These are phyloP conservation scores for Lomentospora prolificans DNA, from an alignment of 2,329 filamentous ascomycete genomes.

Conservation along the genomic window DNA sequence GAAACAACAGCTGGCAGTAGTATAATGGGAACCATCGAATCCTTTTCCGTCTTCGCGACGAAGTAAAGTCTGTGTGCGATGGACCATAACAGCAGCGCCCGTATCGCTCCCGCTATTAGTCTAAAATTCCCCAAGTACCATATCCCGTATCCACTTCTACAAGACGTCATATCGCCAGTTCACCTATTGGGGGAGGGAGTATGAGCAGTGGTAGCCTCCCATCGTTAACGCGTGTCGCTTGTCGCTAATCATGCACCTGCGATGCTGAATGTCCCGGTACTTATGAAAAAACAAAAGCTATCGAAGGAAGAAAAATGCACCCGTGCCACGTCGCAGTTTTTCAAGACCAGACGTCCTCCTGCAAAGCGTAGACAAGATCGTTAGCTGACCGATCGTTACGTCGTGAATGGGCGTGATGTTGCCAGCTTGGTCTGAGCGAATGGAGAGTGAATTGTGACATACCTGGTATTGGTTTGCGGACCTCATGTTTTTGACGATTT, in stretches of 20 bases:
- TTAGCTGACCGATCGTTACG: conserved; percentile 19
- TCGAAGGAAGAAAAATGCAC: no score
- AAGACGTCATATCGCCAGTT: background rate
- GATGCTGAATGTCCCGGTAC: conserved; percentile 14
- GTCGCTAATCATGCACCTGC: conserved; percentile 13
- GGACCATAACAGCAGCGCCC: background rate
- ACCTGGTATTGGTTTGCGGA: conserved; percentile 93
- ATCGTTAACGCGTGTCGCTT: background rate
- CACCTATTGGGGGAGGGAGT: background rate
- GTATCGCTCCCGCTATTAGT: background rate
- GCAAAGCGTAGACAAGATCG: conserved; percentile 11
- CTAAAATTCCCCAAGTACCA: background rate
- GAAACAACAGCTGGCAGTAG: background rate
- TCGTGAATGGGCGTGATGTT: background rate
- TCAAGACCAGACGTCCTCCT: conserved; percentile 67
- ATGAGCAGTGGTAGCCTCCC: background rate
- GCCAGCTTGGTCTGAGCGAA: background rate
- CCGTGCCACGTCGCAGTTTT: no score
- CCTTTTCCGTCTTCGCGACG: background rate
- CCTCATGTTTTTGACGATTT: conserved; percentile 95
- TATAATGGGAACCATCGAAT: background rate
- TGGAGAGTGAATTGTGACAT: conserved; percentile 21
- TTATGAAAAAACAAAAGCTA: conserved; percentile 18
- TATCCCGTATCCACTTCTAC: background rate
- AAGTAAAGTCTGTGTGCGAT: background rate